Percentiles rank a stretch among this genome's conserved stretches.
phyloP scores from a whole-genome alignment of 805 yeast genomes.

The Diddensiella caesifluorescens region DNA sequence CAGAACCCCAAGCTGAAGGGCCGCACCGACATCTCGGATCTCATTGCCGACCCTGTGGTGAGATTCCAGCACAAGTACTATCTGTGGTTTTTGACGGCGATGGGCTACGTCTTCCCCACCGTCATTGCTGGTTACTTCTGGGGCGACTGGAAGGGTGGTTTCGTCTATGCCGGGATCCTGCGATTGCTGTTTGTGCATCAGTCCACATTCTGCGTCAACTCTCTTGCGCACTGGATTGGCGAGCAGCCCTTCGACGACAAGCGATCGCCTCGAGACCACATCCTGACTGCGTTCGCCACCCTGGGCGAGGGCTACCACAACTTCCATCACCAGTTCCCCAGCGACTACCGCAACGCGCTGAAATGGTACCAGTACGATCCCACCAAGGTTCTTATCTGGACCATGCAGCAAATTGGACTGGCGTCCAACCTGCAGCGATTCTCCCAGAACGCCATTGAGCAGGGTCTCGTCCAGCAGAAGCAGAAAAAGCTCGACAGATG shows the following conservation, averaged over 20 bases:
- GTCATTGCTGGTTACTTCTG: slow-evolving; percentile 59
- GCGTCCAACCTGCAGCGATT: slow-evolving; percentile 54
- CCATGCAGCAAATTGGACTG: slow-evolving; percentile 48
- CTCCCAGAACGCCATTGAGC: slow-evolving; percentile 57
- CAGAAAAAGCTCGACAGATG: slow-evolving; percentile 75
- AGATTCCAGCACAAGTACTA: slow-evolving; percentile 72
- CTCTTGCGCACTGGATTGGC: slow-evolving; percentile 76
- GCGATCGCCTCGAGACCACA: slow-evolving; percentile 68
- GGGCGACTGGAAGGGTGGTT: slow-evolving; percentile 74
- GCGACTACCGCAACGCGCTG: slow-evolving; percentile 75
- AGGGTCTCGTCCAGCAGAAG: slow-evolving; percentile 71
- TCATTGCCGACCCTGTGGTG: slow-evolving; percentile 52
- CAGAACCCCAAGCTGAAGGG: slow-evolving; percentile 62
- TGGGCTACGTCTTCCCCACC: slow-evolving; percentile 60
- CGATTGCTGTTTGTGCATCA: slow-evolving; percentile 74
- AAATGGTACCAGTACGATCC: slow-evolving; percentile 80
- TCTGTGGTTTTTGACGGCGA: slow-evolving; percentile 44
- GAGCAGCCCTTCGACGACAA: slow-evolving; percentile 69
- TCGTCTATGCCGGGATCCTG: slow-evolving; percentile 70
- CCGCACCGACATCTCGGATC: slow-evolving; percentile 61
- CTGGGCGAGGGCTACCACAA: slow-evolving; percentile 91
- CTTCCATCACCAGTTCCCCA: slow-evolving; percentile 93
- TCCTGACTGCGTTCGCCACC: slow-evolving; percentile 57
- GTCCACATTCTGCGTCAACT: slow-evolving; percentile 68
- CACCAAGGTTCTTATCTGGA: slow-evolving; percentile 66